These are phyloP conservation scores for Russula lepida DNA, from an alignment of 768 basidiomycete species.

Conservation along the genomic window DNA sequence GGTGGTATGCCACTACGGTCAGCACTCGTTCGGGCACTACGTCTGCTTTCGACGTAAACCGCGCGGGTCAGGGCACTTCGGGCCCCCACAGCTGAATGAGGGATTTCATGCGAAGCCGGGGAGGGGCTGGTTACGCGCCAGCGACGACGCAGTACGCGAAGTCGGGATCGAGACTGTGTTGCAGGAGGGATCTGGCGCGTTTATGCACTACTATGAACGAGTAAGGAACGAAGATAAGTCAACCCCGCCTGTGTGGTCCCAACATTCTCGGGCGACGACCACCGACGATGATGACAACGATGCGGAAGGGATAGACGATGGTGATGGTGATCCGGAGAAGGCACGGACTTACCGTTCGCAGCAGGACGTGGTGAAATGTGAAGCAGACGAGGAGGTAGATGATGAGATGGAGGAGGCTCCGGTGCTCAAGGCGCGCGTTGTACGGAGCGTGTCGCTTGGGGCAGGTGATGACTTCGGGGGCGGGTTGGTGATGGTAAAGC, in stretches of 20 bases:
- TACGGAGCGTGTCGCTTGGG: constrained; percentile 23
- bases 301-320: constrained; percentile 40
- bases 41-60: constrained; percentile 86
- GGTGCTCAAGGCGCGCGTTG: constrained; percentile 14
- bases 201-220: constrained; percentile 94
- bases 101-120: constrained; percentile 34
- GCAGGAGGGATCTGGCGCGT: constrained; percentile 65
- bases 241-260: neutral
- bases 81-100: constrained; percentile 36
- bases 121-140: constrained; percentile 79
- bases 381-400: neutral
- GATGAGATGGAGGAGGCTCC: neutral
- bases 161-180: constrained; percentile 68
- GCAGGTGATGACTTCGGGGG: neutral
- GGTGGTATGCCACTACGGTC: constrained; percentile 88
- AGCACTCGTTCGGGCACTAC: constrained; percentile 91
- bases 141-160: constrained; percentile 75
- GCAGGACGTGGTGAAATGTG: constrained; percentile 1
- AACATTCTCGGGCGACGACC: neutral
- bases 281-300: constrained; percentile 27
- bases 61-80: constrained; percentile 35
- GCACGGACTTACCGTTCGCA: neutral
- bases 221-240: constrained; percentile 24
- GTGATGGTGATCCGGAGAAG: constrained; percentile 30
- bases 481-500: neutral